phyloP scores from a whole-genome alignment of 352 stramenopile genomes.

The Pythium aphanidermatum region DNA sequence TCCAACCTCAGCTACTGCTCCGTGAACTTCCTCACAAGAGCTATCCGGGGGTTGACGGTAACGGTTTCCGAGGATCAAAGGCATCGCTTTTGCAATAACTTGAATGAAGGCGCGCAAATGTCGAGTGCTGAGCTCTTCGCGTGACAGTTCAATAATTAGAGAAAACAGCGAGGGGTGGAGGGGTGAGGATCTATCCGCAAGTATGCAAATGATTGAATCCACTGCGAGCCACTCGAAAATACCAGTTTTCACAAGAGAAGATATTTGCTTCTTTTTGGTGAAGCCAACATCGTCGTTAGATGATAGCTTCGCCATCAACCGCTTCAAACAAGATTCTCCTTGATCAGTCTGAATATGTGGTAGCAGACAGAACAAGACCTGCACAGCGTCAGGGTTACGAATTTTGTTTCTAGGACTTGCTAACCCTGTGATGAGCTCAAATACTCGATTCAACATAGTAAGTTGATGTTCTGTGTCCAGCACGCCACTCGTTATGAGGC shows the following conservation, averaged over 20 bases:
- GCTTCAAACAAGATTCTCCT: slow-evolving; percentile 25
- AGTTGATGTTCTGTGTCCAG: slow-evolving; percentile 29
- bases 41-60: slow-evolving; percentile 5
- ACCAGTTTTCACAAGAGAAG: slow-evolving; percentile 40
- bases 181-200: slow-evolving; percentile 24
- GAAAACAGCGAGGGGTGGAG: slow-evolving; percentile 28
- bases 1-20: slow-evolving; percentile 28
- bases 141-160: slow-evolving; percentile 37
- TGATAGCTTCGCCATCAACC: slow-evolving; percentile 40
- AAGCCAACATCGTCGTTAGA: slow-evolving; percentile 33
- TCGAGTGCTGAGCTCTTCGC: slow-evolving; percentile 42
- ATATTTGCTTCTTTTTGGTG: slow-evolving; percentile 44
- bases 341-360: slow-evolving; percentile 25
- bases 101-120: slow-evolving; percentile 47
- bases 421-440: slow-evolving; percentile 48
- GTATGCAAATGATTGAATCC: slow-evolving; percentile 25
- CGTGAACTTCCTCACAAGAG: not conserved
- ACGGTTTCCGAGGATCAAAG: slow-evolving; percentile 26
- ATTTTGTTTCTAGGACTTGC: slow-evolving; percentile 38
- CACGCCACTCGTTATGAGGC: slow-evolving; percentile 43
- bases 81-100: slow-evolving; percentile 51
- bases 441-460: slow-evolving; percentile 41
- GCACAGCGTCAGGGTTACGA: slow-evolving; percentile 44
- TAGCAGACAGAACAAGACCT: slow-evolving; percentile 46
- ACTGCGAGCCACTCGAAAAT: slow-evolving; percentile 52